Base-by-base conservation (phyloP, 768 basidiomycete genomes). In the Podaxis carcinomalis region DNA sequence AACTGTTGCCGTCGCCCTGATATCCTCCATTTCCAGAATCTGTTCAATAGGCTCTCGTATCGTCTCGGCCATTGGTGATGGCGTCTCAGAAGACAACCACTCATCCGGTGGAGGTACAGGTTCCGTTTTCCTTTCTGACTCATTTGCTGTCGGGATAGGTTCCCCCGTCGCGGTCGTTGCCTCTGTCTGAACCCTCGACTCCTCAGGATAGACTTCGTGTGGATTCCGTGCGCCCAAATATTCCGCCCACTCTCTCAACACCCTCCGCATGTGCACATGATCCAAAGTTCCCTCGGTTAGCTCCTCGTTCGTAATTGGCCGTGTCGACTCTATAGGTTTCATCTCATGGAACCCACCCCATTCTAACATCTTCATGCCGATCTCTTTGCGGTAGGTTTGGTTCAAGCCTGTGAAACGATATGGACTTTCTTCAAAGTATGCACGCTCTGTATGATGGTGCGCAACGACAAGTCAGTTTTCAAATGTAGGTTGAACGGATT, bases 291-390 rank as follows among this genome's bases (percentile, higher is more conserved):
- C 62, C 3, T 53, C 55, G 37, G 72, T 73, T 13, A 74, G 63
- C 6, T 72, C 67, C 4, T 60, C 52, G 23, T 73, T 68, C 16
- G 49, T 21, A 21, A 77, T 65, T 14, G 42, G 46, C 1, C 53
- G 63, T 27, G 66, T 56, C 13, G 62, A 56, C 7, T 69, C 65
- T 36, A 76, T 68, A 19, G 76, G 75, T 27, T 69, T 42, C 25
- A 77, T 62, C 6, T 62, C 50, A 46, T 71, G 57, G 60, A 78
- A 77, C 4, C 77, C 76, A 50, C 76, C 77, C 78, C 78, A 80
- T 35, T 65, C 60, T 10, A 77, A 57, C 62, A 77, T 77, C 39
- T 64, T 50, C 19, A 37, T 63, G 57, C 28, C 44, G 35, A 25
- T 60, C 0, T 37, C 64, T 59, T 51, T 62, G 28, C 42, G 63